Conservation (phyloP, 768 basidiomycete genomes). For the Pseudohyphozyma bogoriensis region DNA sequence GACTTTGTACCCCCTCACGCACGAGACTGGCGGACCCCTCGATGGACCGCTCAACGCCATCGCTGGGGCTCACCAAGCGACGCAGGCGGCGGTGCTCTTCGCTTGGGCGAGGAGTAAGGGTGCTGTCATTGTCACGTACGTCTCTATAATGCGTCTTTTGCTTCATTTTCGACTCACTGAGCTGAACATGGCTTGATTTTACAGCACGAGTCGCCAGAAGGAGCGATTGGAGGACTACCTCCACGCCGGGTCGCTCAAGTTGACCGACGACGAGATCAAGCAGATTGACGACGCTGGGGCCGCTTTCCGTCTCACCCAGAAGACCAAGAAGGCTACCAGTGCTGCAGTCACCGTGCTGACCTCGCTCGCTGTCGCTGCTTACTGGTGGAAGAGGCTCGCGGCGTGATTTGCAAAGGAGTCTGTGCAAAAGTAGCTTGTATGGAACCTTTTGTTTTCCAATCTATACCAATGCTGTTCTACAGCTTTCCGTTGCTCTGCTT, state of each 20-base stretch:
- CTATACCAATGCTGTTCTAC: too few species aligned
- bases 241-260: background rate
- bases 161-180: background rate
- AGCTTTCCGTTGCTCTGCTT: too few species aligned
- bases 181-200: background rate
- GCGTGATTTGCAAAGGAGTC: too few species aligned
- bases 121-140: slow-evolving; percentile 53
- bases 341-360: too few species aligned
- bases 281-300: background rate
- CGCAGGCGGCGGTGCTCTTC: slow-evolving; percentile 55
- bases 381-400: too few species aligned
- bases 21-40: slow-evolving; percentile 53
- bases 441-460: too few species aligned
- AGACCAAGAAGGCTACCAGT: too few species aligned
- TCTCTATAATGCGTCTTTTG: background rate
- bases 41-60: slow-evolving; percentile 49
- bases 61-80: slow-evolving; percentile 49
- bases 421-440: too few species aligned
- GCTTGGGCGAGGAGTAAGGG: slow-evolving; percentile 60
- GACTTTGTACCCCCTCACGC: slow-evolving; percentile 49
- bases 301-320: too few species aligned
- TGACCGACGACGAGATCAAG: background rate
- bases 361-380: too few species aligned
- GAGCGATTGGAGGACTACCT: background rate
- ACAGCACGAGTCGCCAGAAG: background rate